Conservation (phyloP, 2,329 filamentous ascomycete genomes). For the Eutypella sp. region DNA sequence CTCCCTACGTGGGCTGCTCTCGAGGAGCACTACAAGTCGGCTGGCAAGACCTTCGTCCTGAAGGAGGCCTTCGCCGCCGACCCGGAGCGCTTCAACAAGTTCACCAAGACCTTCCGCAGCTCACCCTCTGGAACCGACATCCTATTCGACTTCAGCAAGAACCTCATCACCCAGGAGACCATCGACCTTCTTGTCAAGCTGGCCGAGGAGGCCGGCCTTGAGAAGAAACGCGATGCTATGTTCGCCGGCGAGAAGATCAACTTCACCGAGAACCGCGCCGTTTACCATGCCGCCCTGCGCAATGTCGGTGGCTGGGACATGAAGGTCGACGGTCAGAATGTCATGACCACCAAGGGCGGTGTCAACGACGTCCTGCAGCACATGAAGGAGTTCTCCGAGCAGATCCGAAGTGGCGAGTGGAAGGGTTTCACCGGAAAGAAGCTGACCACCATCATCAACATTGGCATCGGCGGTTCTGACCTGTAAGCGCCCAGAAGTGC, state of each 20-base stretch:
- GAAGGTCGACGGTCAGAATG: slow-evolving; percentile 85
- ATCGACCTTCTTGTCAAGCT: slow-evolving; percentile 81
- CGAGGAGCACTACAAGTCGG: slow-evolving; percentile 79
- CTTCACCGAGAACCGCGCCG: slow-evolving; percentile 94
- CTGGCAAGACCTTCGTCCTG: slow-evolving; percentile 85
- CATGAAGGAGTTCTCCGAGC: slow-evolving; percentile 97
- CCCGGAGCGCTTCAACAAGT: slow-evolving; percentile 82
- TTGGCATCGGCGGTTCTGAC: slow-evolving; percentile 97
- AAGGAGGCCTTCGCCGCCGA: slow-evolving; percentile 92
- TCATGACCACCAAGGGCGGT: slow-evolving; percentile 82
- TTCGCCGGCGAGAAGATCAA: slow-evolving; percentile 98
- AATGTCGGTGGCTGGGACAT: slow-evolving; percentile 80
- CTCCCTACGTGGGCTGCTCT: slow-evolving; percentile 86
- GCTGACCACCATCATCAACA: slow-evolving; percentile 92
- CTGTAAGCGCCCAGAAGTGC: slow-evolving; percentile 57
- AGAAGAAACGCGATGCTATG: slow-evolving; percentile 95
- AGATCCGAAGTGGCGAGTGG: slow-evolving; percentile 92
- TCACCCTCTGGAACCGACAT: slow-evolving; percentile 76
- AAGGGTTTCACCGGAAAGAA: slow-evolving; percentile 97
- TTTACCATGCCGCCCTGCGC: slow-evolving; percentile 91
- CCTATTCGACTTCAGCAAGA: slow-evolving; percentile 98
- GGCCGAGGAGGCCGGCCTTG: slow-evolving; percentile 83
- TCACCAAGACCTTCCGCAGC: slow-evolving; percentile 80
- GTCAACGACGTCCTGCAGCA: slow-evolving; percentile 89
- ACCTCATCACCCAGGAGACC: slow-evolving; percentile 93